Base-by-base conservation (phyloP, 257 asterid genomes). In the Ilex asprella region DNA sequence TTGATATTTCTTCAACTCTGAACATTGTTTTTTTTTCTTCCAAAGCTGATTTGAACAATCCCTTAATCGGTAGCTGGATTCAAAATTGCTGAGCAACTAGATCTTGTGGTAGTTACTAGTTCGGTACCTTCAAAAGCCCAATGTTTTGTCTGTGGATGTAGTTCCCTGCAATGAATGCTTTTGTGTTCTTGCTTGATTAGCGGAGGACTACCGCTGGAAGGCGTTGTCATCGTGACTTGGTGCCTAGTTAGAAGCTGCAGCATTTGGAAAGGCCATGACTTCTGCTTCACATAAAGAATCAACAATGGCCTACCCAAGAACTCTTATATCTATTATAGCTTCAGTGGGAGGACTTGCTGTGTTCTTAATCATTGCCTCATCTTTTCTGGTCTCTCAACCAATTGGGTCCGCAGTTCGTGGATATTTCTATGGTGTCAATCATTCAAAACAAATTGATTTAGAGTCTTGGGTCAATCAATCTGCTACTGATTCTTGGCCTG, bases 301-400 rank as follows among this genome's bases (percentile, higher is more conserved):
- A 16, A 67, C 61, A 55, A 12, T 66, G 69, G 67, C 78, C 52
- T 85, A 84, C 47, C 95, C 95, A 3, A 86, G 79, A 77, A 69
- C 84, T n/a, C 76, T 82, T 56, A 65, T 76, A 9, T 76, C 95
- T 3, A 82, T 81, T 35, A 67, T 79, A 58, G 85, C 83, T 69
- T 81, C 79, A 41, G 80, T 77, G 30, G 95, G 94, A 50, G 88
- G 86, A 41, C 80, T 91, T 61, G 89, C 95, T 49, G 30, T 82
- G 60, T 84, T 88, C 69, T 72, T 91, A 62, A 59, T 85, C 65
- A 79, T 91, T 63, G 89, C 89, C 67, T 91, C 96, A 12, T 78
- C 96, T 21, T 32, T 81, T 59, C 73, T 91, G 76, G 81, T 88
- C 43, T 76, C 90, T 0, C 86, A 78, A 30, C 96, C 91, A 35